These are phyloP conservation scores for Nissolia schottii DNA, from an alignment of 306 rosid genomes.

Conservation along the genomic window DNA sequence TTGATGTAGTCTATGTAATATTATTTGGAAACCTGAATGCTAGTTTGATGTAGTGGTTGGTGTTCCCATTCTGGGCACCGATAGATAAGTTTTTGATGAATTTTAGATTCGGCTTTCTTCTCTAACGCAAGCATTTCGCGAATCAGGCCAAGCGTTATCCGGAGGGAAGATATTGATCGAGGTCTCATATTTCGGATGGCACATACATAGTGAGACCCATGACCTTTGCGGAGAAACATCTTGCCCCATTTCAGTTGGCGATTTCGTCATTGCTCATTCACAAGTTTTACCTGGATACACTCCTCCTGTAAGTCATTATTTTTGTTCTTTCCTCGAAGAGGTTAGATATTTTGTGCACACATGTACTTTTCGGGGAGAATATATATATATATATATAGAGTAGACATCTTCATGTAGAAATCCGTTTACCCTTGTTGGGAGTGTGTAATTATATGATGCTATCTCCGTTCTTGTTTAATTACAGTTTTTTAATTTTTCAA, in stretches of 20 bases:
- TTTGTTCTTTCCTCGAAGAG: neutral
- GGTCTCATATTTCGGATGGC: slow-evolving; percentile 75
- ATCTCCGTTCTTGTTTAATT: neutral
- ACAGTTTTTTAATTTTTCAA: slow-evolving; percentile 2
- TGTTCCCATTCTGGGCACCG: neutral
- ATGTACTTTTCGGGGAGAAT: neutral
- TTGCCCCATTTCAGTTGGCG: slow-evolving; percentile 77
- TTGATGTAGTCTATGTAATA: too few species aligned
- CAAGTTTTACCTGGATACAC: slow-evolving; percentile 70
- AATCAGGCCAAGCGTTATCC: slow-evolving; percentile 50
- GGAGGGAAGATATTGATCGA: slow-evolving; percentile 79
- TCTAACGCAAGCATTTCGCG: slow-evolving; percentile 15
- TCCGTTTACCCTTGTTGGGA: neutral
- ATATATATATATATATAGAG: too few species aligned
- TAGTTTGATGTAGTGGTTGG: neutral
- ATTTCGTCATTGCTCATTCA: slow-evolving; percentile 73
- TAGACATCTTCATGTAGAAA: neutral
- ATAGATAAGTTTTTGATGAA: neutral
- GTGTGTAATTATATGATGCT: neutral
- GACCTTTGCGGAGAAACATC: slow-evolving; percentile 81
- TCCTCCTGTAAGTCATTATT: slow-evolving; percentile 70
- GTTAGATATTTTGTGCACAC: neutral
- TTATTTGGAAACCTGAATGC: neutral
- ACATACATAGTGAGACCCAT: slow-evolving; percentile 69
- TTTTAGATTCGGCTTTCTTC: neutral